Conservation (phyloP, 768 basidiomycete genomes). For the Russula sp. region DNA sequence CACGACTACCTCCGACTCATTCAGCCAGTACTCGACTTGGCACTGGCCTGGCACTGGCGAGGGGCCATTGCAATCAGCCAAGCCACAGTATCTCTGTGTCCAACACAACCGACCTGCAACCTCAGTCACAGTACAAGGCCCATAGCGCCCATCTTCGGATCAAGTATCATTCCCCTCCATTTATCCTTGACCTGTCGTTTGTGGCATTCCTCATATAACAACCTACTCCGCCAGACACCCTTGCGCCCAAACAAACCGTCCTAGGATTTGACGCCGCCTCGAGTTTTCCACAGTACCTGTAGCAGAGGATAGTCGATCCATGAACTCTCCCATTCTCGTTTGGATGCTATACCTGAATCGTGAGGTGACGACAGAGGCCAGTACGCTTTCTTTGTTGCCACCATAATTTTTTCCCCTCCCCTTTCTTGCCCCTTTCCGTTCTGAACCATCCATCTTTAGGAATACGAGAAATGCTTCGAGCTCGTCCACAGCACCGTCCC, state of each 20-base stretch:
- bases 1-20: not conserved
- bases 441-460: slow-evolving; percentile 35
- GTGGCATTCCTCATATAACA: slow-evolving; percentile 14
- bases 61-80: not conserved
- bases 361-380: slow-evolving; percentile 59
- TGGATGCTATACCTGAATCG: slow-evolving; percentile 78
- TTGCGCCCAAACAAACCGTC: slow-evolving; percentile 12
- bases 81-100: too few relatives aligned
- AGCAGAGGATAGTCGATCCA: slow-evolving; percentile 6
- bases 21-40: too few relatives aligned
- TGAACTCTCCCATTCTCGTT: slow-evolving; percentile 64
- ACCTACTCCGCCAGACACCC: not conserved
- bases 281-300: not conserved
- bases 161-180: not conserved
- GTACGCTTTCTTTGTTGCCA: slow-evolving; percentile 19
- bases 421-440: slow-evolving; percentile 9
- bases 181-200: not conserved
- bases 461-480: slow-evolving; percentile 62
- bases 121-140: not conserved
- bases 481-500: slow-evolving; percentile 55
- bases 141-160: slow-evolving; percentile 18
- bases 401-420: not conserved
- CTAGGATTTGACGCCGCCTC: slow-evolving; percentile 19
- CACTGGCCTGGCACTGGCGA: not conserved
- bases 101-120: not conserved